These are phyloP conservation scores for Triticum dicoccoides DNA, from an alignment of 176 grass and related monocot species.

Conservation along the genomic window DNA sequence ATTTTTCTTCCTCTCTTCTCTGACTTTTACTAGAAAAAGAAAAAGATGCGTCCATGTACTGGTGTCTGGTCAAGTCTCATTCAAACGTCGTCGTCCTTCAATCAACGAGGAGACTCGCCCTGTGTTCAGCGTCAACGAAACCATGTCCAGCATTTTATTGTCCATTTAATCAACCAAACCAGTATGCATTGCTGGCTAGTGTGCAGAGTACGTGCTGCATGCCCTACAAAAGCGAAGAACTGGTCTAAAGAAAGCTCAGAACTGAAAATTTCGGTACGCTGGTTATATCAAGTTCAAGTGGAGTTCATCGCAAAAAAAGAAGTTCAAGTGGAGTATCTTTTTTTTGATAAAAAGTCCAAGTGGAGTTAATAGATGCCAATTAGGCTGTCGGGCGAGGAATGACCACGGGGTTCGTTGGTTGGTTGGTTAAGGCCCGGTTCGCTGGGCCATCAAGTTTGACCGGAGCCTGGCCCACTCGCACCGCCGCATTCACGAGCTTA, in stretches of 20 bases:
- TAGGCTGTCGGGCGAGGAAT: slow-evolving; percentile 2
- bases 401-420: background rate
- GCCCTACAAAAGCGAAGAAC: background rate
- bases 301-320: no score
- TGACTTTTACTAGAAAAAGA: background rate
- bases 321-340: no score
- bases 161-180: no score
- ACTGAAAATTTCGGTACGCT: background rate
- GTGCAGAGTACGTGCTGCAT: background rate
- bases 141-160: no score
- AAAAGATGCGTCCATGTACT: background rate
- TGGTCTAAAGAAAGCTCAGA: background rate
- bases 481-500: slow-evolving; percentile 2
- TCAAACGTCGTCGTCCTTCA: background rate
- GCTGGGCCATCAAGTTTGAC: slow-evolving; percentile 17
- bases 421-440: background rate
- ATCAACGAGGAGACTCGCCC: background rate
- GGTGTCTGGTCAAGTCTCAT: background rate
- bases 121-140: background rate
- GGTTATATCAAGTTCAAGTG: no score
- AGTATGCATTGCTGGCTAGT: no score
- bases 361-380: background rate
- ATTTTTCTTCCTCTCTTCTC: background rate
- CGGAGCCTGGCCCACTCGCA: background rate
- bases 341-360: no score